Base-by-base conservation (phyloP, 2,329 filamentous ascomycete species). In the Atkinsonella texensis region DNA sequence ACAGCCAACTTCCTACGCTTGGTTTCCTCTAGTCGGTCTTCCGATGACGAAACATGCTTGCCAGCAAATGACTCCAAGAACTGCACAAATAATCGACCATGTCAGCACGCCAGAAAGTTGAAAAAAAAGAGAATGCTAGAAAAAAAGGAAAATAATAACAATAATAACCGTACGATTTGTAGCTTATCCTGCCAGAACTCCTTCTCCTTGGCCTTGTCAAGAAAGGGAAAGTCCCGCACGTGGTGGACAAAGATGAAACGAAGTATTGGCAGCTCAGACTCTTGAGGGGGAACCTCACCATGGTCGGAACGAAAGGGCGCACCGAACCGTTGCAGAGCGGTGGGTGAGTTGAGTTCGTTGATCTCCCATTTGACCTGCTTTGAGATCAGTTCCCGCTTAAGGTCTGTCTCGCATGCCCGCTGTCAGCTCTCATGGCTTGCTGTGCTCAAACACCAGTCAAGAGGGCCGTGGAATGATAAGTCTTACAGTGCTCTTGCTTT, bases 161-260 rank as follows among this genome's bases (percentile, higher is more conserved):
- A 28, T 1, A 28, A 8, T 7, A 8, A 28, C 28, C 86, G 59
- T 71, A 95, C 88, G 64, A 90, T 81, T 74, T 98, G 93, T 54
- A 98, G 74, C 68, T 95, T 97, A 65, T 97, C 89, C 71, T 98
- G 93, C 93, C 93, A 98, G 63, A 98, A 98, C 70, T 98, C 93
- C 77, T 97, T 95, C 77, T 98, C 93, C 63, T 82, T 85, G 20
- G 93, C 93, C 74, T 95, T 89, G 69, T 98, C 89, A 57, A 98
- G 79, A 64, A 98, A 98, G 1, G 93, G 93, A 62, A 98, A 98
- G 62, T 97, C 94, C 63, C 93, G 89, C 54, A 98, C 83, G 82
- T 97, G 90, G 65, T 97, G 86, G 51, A 97, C 93, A 65, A 98
- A 98, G 63, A 98, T 95, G 71, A 93, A 97, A 58, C 93, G 82